Evolutionary conservation across 768 basidiomycete species (phyloP).

Genomic region (Inosperma sp.): DNA sequence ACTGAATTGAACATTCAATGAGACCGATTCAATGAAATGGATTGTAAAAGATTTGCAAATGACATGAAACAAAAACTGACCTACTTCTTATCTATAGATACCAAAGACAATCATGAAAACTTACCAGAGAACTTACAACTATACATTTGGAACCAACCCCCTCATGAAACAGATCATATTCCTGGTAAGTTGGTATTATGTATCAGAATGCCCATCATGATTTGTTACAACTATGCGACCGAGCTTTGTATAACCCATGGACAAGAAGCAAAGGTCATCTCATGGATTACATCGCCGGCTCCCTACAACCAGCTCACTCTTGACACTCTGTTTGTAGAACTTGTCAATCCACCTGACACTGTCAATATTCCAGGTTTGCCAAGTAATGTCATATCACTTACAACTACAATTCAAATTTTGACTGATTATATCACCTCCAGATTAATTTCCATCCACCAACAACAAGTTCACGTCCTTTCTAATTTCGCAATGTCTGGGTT

Average conservation of each 20-base stretch:
- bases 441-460: constrained; percentile 10
- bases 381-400: constrained; percentile 28
- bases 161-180: constrained; percentile 12
- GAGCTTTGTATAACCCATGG: too few relatives aligned
- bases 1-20: constrained; percentile 26
- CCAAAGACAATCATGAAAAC: background rate
- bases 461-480: constrained; percentile 22
- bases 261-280: constrained; percentile 15
- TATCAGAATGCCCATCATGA: constrained; percentile 27
- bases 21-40: constrained; percentile 30
- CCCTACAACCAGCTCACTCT: constrained; percentile 12
- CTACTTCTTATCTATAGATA: constrained; percentile 17
- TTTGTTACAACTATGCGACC: constrained; percentile 25
- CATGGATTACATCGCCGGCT: constrained; percentile 7
- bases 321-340: constrained; percentile 27
- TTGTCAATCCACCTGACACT: constrained; percentile 20
- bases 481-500: constrained; percentile 35
- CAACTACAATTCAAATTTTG: constrained; percentile 5
- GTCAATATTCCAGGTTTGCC: constrained; percentile 24
- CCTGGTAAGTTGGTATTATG: constrained; percentile 25
- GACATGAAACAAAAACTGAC: constrained; percentile 22
- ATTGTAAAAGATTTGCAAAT: constrained; percentile 25
- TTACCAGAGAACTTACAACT: constrained; percentile 2
- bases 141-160: constrained; percentile 13
- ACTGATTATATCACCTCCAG: constrained; percentile 17